Conservation (phyloP, 192 early-diverging fungal genomes). For the Entomortierella lignicola region DNA sequence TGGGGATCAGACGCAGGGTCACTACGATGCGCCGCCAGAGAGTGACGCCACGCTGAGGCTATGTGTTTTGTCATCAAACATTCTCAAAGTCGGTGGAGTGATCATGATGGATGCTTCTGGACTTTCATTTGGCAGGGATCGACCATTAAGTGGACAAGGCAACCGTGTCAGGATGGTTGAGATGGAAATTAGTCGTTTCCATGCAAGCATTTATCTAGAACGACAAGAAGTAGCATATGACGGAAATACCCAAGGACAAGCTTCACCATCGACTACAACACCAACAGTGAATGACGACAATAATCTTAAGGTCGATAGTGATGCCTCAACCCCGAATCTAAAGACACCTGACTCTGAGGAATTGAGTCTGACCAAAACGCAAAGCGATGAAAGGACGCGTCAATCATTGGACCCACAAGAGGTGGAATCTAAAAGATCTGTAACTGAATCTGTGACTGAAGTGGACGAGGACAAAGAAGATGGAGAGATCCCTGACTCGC, state of each 20-base stretch:
- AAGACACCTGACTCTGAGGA: neutral
- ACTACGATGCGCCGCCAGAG: slow-evolving; percentile 40
- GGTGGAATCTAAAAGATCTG: neutral
- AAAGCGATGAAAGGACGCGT: neutral
- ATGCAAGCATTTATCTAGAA: slow-evolving; percentile 68
- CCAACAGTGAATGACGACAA: neutral
- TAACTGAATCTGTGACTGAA: slow-evolving; percentile 3
- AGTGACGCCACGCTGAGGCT: slow-evolving; percentile 62
- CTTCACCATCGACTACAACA: neutral
- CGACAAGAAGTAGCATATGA: slow-evolving; percentile 18
- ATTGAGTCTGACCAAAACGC: neutral
- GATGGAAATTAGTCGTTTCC: slow-evolving; percentile 72
- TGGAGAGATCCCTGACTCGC: slow-evolving; percentile 33
- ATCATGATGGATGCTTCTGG: slow-evolving; percentile 67
- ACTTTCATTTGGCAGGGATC: slow-evolving; percentile 72
- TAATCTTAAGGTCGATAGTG: neutral
- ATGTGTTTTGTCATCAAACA: slow-evolving; percentile 67
- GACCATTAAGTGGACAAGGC: slow-evolving; percentile 53
- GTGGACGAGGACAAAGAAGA: slow-evolving; percentile 17
- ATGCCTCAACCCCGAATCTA: neutral
- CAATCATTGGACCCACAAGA: neutral
- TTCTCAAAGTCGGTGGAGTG: slow-evolving; percentile 55
- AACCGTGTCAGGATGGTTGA: slow-evolving; percentile 71
- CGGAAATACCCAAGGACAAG: neutral
- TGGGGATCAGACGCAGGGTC: neutral